Percentiles rank a stretch among this genome's conserved stretches.
Evolutionary conservation across 306 rosid genomes (phyloP).

Genomic region (Sicyos edulis): DNA sequence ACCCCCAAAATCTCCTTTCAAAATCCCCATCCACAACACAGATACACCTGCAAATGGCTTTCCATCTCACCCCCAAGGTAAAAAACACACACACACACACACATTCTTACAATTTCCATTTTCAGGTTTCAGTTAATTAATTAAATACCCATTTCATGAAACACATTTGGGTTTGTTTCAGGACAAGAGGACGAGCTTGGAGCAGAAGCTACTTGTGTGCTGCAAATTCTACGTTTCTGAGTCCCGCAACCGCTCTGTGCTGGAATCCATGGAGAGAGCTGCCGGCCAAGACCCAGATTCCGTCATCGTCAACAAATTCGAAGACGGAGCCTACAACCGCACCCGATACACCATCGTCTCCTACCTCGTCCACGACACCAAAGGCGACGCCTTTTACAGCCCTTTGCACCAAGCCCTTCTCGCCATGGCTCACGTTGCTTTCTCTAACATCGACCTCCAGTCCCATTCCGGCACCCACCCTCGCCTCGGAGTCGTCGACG

Average conservation of each 20-base stretch:
- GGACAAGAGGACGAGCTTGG: slow-evolving; percentile 6
- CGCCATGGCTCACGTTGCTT: slow-evolving; percentile 73
- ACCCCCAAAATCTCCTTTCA: neutral
- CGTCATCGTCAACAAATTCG: slow-evolving; percentile 49
- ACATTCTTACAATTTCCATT: too few species aligned
- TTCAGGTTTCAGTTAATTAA: too few species aligned
- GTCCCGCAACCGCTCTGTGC: slow-evolving; percentile 44
- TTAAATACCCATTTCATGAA: too few species aligned
- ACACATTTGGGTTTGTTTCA: neutral
- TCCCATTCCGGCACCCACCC: slow-evolving; percentile 76
- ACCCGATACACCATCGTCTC: slow-evolving; percentile 61
- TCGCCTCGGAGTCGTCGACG: slow-evolving; percentile 68
- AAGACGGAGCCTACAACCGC: slow-evolving; percentile 62
- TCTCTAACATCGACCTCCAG: slow-evolving; percentile 51
- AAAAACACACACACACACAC: too few species aligned
- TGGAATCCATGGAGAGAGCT: slow-evolving; percentile 61
- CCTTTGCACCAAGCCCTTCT: slow-evolving; percentile 64
- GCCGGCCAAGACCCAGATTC: slow-evolving; percentile 51
- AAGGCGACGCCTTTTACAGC: slow-evolving; percentile 57
- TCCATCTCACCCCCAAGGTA: slow-evolving; percentile 53
- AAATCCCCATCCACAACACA: neutral
- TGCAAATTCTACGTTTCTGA: slow-evolving; percentile 70
- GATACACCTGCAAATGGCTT: slow-evolving; percentile 37
- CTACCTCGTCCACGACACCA: slow-evolving; percentile 51
- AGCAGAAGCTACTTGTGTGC: slow-evolving; percentile 37